Base-by-base conservation (phyloP, 352 stramenopile species). In the Globisporangium orthogonon region DNA sequence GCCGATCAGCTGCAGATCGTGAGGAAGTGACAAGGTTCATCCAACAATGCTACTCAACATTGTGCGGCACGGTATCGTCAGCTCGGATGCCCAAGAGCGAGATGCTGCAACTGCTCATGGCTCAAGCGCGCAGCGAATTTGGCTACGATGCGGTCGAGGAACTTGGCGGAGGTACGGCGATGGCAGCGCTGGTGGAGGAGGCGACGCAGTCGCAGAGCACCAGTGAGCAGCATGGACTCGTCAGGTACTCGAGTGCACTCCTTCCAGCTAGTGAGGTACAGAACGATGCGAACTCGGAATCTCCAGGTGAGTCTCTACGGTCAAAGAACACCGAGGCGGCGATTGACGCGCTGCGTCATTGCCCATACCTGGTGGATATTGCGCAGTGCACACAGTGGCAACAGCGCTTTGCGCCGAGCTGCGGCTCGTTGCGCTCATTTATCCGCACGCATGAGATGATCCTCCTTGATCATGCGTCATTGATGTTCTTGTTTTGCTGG, bases 361-460 rank as follows among this genome's bases (percentile, higher is more conserved):
- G 78, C 54, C 83, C 83, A 28, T 88, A 65, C 56, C 71, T 92
- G 18, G 61, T 89, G 50, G 74, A 90, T 66, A 64, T 89, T 54
- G 66, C 60, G 37, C 55, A 75, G 55, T 81, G 70, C 66, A 76
- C 74, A 64, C 56, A 78, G 62, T 86, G 76, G 76, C 67, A 67
- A 61, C 73, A 83, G 61, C 65, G 56, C 17, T 91, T 81, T 72
- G 79, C 67, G 44, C 74, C 71, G 1, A 67, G 74, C 39, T 88
- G 78, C 70, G 82, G 79, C 48, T 49, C 77, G 3, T 61, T 91
- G 67, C 75, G 69, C 58, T 63, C 56, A 43, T 91, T 91, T 76
- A 68, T 91, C 70, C 68, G 74, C 56, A 67, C 78, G 79, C 75
- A 91, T 87, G 82, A 91, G 67, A 83, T 88, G 77, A 87, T 89